These are phyloP conservation scores for Mycotypha africana DNA, from an alignment of 371 early-diverging fungal species.

Conservation along the genomic window DNA sequence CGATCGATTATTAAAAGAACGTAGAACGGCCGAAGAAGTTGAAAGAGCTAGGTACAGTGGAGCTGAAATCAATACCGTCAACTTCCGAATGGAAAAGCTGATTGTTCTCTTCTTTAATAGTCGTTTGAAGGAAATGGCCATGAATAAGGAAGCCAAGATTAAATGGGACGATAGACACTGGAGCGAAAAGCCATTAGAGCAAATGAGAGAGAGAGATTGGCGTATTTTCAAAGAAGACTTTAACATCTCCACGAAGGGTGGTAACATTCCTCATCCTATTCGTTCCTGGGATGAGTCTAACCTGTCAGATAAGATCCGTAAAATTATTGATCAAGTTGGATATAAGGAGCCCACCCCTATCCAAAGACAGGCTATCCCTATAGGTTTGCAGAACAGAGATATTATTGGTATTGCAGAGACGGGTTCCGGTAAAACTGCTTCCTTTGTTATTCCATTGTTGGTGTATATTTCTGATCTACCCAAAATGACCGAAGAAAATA, in stretches of 20 bases:
- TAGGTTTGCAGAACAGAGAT: constrained; percentile 88
- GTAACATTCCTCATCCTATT: constrained; percentile 88
- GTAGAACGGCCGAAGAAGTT: constrained; percentile 63
- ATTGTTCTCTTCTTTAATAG: constrained; percentile 24
- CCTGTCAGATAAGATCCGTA: constrained; percentile 62
- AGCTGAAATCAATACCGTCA: too few relatives aligned
- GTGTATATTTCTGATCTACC: constrained; percentile 82
- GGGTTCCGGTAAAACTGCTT: constrained; percentile 94
- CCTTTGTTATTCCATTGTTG: constrained; percentile 95
- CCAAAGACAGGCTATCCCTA: constrained; percentile 96
- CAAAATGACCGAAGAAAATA: constrained; percentile 64
- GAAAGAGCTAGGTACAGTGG: constrained; percentile 52
- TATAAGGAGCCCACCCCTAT: constrained; percentile 97
- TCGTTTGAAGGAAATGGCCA: constrained; percentile 59
- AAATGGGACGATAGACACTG: constrained; percentile 91
- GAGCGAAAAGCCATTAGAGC: constrained; percentile 84
- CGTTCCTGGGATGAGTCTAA: constrained; percentile 86
- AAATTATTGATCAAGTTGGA: constrained; percentile 72
- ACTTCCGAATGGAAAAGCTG: background rate
- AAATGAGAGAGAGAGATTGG: constrained; percentile 98
- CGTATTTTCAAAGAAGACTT: constrained; percentile 98
- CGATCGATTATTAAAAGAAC: constrained; percentile 56
- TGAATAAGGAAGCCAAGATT: constrained; percentile 60
- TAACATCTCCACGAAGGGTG: constrained; percentile 91
- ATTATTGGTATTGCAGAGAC: constrained; percentile 98